Conservation (phyloP, 78 protist species). For the Dictyostelium capitatum region DNA sequence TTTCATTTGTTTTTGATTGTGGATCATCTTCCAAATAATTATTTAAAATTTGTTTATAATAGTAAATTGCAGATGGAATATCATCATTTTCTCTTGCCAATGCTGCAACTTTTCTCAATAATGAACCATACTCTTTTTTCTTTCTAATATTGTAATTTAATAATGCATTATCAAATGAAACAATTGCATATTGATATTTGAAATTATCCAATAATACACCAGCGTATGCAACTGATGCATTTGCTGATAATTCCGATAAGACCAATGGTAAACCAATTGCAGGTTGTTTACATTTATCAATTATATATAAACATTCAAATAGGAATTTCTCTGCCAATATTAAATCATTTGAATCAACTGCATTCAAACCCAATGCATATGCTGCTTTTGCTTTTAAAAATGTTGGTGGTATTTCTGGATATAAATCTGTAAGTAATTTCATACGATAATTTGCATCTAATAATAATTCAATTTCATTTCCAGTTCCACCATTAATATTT, state of each 20-base stretch:
- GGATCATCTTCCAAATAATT: constrained; percentile 75
- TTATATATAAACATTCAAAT: constrained; percentile 74
- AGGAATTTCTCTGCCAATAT: constrained; percentile 73
- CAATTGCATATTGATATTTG: constrained; percentile 79
- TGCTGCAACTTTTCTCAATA: constrained; percentile 66
- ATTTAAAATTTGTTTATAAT: constrained; percentile 72
- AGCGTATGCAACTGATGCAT: constrained; percentile 65
- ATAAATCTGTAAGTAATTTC: constrained; percentile 69
- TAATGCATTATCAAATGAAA: constrained; percentile 66
- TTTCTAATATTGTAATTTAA: constrained; percentile 42
- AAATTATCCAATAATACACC: constrained; percentile 69
- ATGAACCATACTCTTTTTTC: constrained; percentile 53
- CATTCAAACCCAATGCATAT: constrained; percentile 74
- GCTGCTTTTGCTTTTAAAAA: constrained; percentile 83
- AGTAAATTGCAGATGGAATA: constrained; percentile 68
- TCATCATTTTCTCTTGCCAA: constrained; percentile 82
- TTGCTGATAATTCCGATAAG: constrained; percentile 69
- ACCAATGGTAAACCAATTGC: constrained; percentile 67
- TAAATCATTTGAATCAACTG: constrained; percentile 38
- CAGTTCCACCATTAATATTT: not conserved
- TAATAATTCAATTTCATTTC: not conserved
- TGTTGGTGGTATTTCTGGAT: constrained; percentile 72
- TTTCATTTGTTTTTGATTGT: constrained; percentile 74
- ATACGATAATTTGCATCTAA: constrained; percentile 74
- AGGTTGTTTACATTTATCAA: constrained; percentile 56